Evolutionary conservation across 805 yeast species (phyloP), one percentile per base, ranked within the genome.

Genomic region (Priceomyces melissophilus): DNA sequence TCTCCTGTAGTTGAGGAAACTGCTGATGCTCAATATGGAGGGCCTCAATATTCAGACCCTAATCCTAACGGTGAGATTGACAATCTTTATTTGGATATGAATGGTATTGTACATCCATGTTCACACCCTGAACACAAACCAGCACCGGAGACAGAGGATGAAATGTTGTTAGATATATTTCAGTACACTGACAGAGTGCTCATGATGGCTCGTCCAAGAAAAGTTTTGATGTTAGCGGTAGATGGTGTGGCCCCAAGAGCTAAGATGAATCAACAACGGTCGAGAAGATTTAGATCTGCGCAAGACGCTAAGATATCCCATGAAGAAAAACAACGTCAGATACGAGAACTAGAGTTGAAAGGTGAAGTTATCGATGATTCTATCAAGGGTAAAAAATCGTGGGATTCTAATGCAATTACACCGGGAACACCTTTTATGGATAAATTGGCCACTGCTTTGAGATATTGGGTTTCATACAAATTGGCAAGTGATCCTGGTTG

Each of bases 161-260:
- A 43, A 57, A 93, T 93, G 99, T 81, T 93, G 71, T 63, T 90
- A 43, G 98, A 91, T 35, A 84, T 93, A 20, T 93, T 93, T 67
- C 82, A 81, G 52, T 93, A 93, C 59, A 93, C 99, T 0, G 95
- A 93, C 49, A 74, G 96, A 35, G 96, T 93, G 5, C 67, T 93
- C 35, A 79, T 81, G 65, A 86, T 93, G 89, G 98, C 97, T 0
- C 75, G 96, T 54, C 99, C 99, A 2, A 71, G 98, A 43, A 90
- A 93, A 59, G 80, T 93, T 29, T 72, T 93, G 42, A 79, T 87
- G 82, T 89, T 93, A 61, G 98, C 99, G 2, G 96, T 93, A 27
- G 99, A 93, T 69, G 99, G 99, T 41, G 99, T 93, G 38, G 99
- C 99, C 0, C 99, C 99, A 32, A 74, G 99, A 60, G 99, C 99